phyloP scores from a whole-genome alignment of 2,329 filamentous ascomycete species.

The Aaosphaeria arxii region DNA sequence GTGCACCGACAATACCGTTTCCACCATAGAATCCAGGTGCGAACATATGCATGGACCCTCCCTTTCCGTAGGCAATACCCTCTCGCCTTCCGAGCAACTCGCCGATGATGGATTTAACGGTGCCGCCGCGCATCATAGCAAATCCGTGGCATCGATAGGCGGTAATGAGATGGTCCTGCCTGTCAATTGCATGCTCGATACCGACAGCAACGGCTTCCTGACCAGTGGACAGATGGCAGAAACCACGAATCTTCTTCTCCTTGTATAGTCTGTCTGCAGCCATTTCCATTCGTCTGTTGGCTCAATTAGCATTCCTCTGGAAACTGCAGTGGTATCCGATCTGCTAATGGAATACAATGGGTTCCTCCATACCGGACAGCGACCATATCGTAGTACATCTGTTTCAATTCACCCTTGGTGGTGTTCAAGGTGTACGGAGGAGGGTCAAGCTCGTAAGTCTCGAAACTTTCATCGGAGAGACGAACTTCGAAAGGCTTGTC shows the following conservation, averaged over 20 bases:
- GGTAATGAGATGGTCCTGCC: conserved; percentile 91
- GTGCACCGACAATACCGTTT: conserved; percentile 98
- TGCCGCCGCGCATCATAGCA: conserved; percentile 90
- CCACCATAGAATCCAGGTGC: conserved; percentile 95
- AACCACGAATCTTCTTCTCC: conserved; percentile 99
- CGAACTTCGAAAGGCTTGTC: conserved; percentile 89
- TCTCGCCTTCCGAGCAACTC: conserved; percentile 92
- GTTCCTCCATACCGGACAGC: conserved; percentile 70
- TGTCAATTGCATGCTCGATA: conserved; percentile 93
- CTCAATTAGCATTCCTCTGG: not conserved
- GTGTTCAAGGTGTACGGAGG: conserved; percentile 88
- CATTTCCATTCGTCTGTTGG: conserved; percentile 94
- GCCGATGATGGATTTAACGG: conserved; percentile 89
- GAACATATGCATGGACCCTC: conserved; percentile 99
- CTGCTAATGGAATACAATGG: not conserved
- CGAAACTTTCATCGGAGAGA: conserved; percentile 97
- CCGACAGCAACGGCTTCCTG: conserved; percentile 97
- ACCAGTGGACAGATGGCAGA: conserved; percentile 97
- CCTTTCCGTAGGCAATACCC: conserved; percentile 98
- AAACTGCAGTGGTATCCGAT: not conserved
- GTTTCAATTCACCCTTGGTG: conserved; percentile 96
- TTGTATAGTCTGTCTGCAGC: conserved; percentile 98
- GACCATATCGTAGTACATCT: conserved; percentile 99
- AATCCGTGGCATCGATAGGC: conserved; percentile 99
- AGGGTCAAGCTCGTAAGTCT: conserved; percentile 98